A percentile compares a stretch with the other conserved stretches of the same genome.
Evolutionary conservation across 1,139 yeast genomes (phyloP).

Genomic region (Insectozyma bohioensis): DNA sequence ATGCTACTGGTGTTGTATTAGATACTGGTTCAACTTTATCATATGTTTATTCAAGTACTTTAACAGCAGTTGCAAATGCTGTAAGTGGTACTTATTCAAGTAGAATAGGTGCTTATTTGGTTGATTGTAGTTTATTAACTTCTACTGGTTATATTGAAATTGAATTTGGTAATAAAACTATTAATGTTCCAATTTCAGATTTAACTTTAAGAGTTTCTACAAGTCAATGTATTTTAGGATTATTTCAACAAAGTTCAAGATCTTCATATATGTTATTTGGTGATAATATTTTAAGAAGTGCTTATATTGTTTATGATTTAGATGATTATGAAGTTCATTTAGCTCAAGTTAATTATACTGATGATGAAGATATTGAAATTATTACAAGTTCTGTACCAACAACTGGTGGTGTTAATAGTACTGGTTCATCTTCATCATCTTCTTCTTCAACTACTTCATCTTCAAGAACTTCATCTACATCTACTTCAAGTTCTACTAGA

Average conservation of each 20-base stretch:
- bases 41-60: slow-evolving; percentile 29
- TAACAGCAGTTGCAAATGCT: slow-evolving; percentile 25
- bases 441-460: neutral
- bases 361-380: slow-evolving; percentile 11
- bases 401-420: slow-evolving; percentile 10
- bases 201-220: slow-evolving; percentile 21
- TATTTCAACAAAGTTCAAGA: slow-evolving; percentile 22
- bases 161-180: slow-evolving; percentile 34
- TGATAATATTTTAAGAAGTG: slow-evolving; percentile 70
- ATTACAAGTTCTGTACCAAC: slow-evolving; percentile 6
- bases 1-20: slow-evolving; percentile 31
- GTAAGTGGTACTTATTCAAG: slow-evolving; percentile 25
- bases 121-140: slow-evolving; percentile 16
- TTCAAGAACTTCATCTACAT: neutral
- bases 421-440: slow-evolving; percentile 1
- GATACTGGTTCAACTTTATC: slow-evolving; percentile 47
- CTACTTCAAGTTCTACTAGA: neutral
- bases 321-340: slow-evolving; percentile 63
- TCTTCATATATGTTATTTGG: slow-evolving; percentile 48
- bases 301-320: slow-evolving; percentile 77
- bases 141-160: slow-evolving; percentile 21
- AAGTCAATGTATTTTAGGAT: slow-evolving; percentile 30
- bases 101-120: slow-evolving; percentile 24
- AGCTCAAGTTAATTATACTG: slow-evolving; percentile 56
- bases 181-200: slow-evolving; percentile 36